These are phyloP conservation scores for Colletotrichum spinosum DNA, from an alignment of 2,329 filamentous ascomycete genomes.

Conservation along the genomic window DNA sequence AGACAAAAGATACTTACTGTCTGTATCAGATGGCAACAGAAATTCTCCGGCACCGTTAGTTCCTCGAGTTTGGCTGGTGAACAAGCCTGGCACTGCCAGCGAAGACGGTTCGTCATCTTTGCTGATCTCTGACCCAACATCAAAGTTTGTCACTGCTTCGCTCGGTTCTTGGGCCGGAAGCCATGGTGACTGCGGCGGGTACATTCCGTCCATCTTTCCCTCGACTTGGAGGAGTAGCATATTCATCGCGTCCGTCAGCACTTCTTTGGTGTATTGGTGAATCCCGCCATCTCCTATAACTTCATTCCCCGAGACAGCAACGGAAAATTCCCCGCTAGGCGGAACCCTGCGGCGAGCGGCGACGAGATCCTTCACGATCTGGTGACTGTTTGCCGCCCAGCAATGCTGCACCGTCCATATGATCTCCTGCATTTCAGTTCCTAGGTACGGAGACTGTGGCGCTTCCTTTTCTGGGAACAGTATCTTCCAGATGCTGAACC, in stretches of 20 bases:
- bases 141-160: too few relatives aligned
- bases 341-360: not conserved
- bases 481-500: not conserved
- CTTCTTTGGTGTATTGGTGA: not conserved
- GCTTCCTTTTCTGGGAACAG: not conserved
- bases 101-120: too few relatives aligned
- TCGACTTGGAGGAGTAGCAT: not conserved
- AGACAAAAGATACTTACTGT: too few relatives aligned
- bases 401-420: not conserved
- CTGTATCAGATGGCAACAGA: too few relatives aligned
- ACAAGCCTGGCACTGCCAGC: too few relatives aligned
- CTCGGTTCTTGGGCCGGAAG: too few relatives aligned
- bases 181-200: too few relatives aligned
- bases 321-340: too few relatives aligned
- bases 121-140: too few relatives aligned
- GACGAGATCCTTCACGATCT: not conserved
- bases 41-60: too few relatives aligned
- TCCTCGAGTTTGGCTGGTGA: too few relatives aligned
- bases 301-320: not conserved
- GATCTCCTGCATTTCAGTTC: not conserved
- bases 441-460: conserved; percentile 3
- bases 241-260: not conserved
- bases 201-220: too few relatives aligned
- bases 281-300: not conserved
- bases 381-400: not conserved